A percentile compares a stretch with the other conserved stretches of the same genome.
phyloP scores from a whole-genome alignment of 176 grass and related monocot genomes.

The Ampelocalamus luodianensis region DNA sequence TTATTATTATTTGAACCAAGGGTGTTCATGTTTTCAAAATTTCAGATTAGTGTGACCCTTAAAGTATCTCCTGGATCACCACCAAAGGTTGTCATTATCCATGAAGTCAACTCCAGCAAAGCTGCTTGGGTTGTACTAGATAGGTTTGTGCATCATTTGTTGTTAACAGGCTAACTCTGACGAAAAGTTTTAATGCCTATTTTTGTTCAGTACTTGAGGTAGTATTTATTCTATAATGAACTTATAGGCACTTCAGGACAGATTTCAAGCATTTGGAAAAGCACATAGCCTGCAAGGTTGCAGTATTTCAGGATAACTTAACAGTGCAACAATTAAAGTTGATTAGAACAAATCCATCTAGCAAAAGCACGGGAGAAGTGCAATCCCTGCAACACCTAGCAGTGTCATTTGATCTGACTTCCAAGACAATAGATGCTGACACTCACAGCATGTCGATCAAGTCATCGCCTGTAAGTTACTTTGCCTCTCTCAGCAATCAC shows the following conservation, averaged over 20 bases:
- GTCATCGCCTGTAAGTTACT: slow-evolving; percentile 56
- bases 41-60: slow-evolving; percentile 59
- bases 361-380: slow-evolving; percentile 46
- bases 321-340: slow-evolving; percentile 41
- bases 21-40: background rate
- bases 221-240: slow-evolving; percentile 7
- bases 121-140: slow-evolving; percentile 70
- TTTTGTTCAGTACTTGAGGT: slow-evolving; percentile 14
- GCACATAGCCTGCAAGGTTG: slow-evolving; percentile 72
- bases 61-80: slow-evolving; percentile 69
- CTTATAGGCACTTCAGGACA: slow-evolving; percentile 62
- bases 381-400: slow-evolving; percentile 39
- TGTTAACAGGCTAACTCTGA: background rate
- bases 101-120: slow-evolving; percentile 67
- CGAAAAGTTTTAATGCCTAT: background rate
- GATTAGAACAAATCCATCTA: slow-evolving; percentile 46
- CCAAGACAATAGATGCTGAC: slow-evolving; percentile 40
- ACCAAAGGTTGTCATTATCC: slow-evolving; percentile 58
- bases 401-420: slow-evolving; percentile 40
- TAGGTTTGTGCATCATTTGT: slow-evolving; percentile 50
- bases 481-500: slow-evolving; percentile 47
- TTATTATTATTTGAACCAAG: too few species aligned
- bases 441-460: slow-evolving; percentile 31
- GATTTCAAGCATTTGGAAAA: slow-evolving; percentile 70
- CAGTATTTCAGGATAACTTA: slow-evolving; percentile 57